Conservation (phyloP, 129 eudicot genomes). For the Helianthus annuus region HanXRQr2.0-SUNRISE NC_035443.2:140121297-140121796, state of each 20-base stretch:
- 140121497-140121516: neutral
- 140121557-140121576: neutral
- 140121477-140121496: slow-evolving; percentile 34
- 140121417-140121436: slow-evolving; percentile 57
- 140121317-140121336: neutral
- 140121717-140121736: neutral
- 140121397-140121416: neutral
- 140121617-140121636: neutral
- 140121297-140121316: too few species aligned
- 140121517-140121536: neutral
- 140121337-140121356: neutral
- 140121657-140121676: too few species aligned
- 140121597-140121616: neutral
- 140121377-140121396: neutral
- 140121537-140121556: neutral
- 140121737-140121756: too few species aligned
- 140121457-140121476: slow-evolving; percentile 90
- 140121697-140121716: neutral
- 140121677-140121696: neutral
- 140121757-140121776: neutral
- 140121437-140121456: slow-evolving; percentile 64
- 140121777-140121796: neutral
- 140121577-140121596: neutral
- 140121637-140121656: too few species aligned
- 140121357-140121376: too few species aligned